Evolutionary conservation across 1,284 basidiomycete species (phyloP).

Genomic region (Kwoniella shivajii): DNA sequence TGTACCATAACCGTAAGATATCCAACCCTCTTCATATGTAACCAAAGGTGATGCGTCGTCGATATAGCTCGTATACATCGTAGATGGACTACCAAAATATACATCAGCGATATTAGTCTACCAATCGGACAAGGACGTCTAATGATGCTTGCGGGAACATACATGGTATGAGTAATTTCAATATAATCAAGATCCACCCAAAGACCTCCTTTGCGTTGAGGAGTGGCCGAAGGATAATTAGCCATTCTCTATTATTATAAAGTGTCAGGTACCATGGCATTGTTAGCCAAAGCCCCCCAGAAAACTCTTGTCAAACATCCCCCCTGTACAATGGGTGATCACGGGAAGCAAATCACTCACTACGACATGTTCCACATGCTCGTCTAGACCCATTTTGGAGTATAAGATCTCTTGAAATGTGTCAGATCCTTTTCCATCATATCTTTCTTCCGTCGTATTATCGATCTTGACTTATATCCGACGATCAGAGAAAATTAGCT

Average conservation of each 20-base stretch:
- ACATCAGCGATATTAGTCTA: background rate
- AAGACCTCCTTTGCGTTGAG: background rate
- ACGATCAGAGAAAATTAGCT: no score
- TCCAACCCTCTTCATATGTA: slow-evolving; percentile 6
- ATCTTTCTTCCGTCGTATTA: background rate
- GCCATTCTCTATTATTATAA: background rate
- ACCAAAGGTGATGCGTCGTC: slow-evolving; percentile 13
- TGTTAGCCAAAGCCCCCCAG: no score
- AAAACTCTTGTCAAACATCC: no score
- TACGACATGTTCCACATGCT: slow-evolving; percentile 20
- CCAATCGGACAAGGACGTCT: no score
- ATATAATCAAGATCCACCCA: slow-evolving; percentile 21
- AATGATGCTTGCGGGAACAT: background rate
- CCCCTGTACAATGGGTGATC: background rate
- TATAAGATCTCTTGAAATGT: slow-evolving; percentile 18
- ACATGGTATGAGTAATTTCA: slow-evolving; percentile 13
- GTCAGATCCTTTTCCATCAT: background rate
- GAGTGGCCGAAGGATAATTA: background rate
- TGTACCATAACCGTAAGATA: slow-evolving; percentile 6
- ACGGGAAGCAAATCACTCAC: slow-evolving; percentile 5
- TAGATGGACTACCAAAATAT: background rate
- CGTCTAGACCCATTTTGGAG: slow-evolving; percentile 7
- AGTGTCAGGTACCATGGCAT: no score
- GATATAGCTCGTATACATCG: slow-evolving; percentile 9
- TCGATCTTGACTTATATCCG: slow-evolving; percentile 1